A percentile compares a stretch with the other conserved stretches of the same genome.
phyloP scores from a whole-genome alignment of 1,284 basidiomycete species.

The Cutaneotrichosporon dermatis region DNA sequence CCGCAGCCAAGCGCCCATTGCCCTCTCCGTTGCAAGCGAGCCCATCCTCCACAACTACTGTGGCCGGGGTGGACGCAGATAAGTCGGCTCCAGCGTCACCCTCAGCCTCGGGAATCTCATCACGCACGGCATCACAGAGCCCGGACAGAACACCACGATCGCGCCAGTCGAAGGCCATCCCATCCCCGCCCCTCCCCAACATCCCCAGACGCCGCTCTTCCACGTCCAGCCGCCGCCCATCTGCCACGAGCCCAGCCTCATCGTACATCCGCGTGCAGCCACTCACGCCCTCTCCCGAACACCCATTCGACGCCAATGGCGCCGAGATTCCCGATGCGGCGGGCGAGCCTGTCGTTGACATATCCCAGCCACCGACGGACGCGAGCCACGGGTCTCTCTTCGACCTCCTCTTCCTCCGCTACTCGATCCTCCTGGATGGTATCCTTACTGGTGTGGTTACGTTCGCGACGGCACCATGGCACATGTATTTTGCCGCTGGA shows the following conservation, averaged over 20 bases:
- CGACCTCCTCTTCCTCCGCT: conserved; percentile 45
- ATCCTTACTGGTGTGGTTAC: conserved; percentile 33
- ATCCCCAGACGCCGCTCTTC: background rate
- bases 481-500: conserved; percentile 43
- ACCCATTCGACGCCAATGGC: conserved; percentile 22
- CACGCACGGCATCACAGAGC: background rate
- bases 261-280: background rate
- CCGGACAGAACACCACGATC: background rate
- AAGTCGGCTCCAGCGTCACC: too few relatives aligned
- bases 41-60: too few relatives aligned
- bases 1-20: too few relatives aligned
- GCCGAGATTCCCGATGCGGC: conserved; percentile 26
- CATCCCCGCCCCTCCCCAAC: conserved; percentile 3
- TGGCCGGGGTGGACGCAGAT: too few relatives aligned
- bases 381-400: conserved; percentile 32
- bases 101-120: too few relatives aligned
- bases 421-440: conserved; percentile 44
- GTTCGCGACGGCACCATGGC: conserved; percentile 29
- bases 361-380: conserved; percentile 20
- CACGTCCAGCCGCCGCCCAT: background rate
- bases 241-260: background rate
- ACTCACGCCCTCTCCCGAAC: conserved; percentile 9
- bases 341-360: conserved; percentile 13
- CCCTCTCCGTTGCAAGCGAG: too few relatives aligned
- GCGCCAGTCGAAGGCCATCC: background rate